Evolutionary conservation across 305 asterid species (phyloP).

Genomic region (Fraxinus albicans): DNA sequence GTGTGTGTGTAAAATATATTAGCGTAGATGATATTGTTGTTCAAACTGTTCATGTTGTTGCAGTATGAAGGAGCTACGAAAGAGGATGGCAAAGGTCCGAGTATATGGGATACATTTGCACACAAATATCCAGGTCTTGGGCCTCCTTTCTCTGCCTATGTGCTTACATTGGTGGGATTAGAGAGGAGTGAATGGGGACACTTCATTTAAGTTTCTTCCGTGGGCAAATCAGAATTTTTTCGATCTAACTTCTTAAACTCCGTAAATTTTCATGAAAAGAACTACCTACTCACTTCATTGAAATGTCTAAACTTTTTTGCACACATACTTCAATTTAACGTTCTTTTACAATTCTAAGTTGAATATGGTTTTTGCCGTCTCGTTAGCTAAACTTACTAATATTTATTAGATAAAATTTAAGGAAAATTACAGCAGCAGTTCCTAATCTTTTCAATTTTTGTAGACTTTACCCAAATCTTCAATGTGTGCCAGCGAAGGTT

Average conservation of each 20-base stretch:
- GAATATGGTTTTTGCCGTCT: neutral
- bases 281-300: neutral
- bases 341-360: neutral
- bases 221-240: too few relatives aligned
- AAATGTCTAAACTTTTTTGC: neutral
- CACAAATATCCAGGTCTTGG: constrained; percentile 38
- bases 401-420: neutral
- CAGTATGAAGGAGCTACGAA: constrained; percentile 51
- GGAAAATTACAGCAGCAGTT: too few relatives aligned
- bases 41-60: neutral
- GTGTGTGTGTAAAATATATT: neutral
- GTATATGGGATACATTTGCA: constrained; percentile 51
- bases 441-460: too few relatives aligned
- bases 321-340: neutral
- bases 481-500: too few relatives aligned
- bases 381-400: neutral
- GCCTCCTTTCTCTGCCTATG: too few relatives aligned
- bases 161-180: too few relatives aligned
- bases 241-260: too few relatives aligned
- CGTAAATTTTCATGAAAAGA: too few relatives aligned
- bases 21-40: neutral
- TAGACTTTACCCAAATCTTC: too few relatives aligned
- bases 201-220: too few relatives aligned
- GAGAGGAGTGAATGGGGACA: too few relatives aligned
- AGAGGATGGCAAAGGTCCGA: constrained; percentile 50